These are phyloP conservation scores for Obelidium mucronatum DNA, from an alignment of 192 early-diverging fungal genomes.

Conservation along the genomic window DNA sequence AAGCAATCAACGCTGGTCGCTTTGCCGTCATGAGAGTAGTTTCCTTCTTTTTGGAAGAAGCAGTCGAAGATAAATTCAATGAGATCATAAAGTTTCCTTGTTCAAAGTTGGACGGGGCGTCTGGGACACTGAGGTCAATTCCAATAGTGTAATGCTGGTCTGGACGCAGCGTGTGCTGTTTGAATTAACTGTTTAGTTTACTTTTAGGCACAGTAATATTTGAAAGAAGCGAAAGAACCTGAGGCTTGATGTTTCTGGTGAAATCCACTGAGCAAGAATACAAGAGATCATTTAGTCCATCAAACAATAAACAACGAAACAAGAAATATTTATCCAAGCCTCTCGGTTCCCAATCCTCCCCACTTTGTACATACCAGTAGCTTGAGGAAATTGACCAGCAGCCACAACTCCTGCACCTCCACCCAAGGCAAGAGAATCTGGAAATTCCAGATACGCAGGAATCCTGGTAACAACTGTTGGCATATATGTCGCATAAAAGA, in stretches of 20 bases:
- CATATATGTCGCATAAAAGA: constrained; percentile 70
- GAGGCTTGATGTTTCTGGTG: too few relatives aligned
- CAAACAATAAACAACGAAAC: too few relatives aligned
- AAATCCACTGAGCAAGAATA: too few relatives aligned
- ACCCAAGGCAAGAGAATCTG: not conserved
- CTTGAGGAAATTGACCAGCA: constrained; percentile 20
- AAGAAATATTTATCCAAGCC: too few relatives aligned
- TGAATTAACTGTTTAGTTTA: too few relatives aligned
- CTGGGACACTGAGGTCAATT: constrained; percentile 65
- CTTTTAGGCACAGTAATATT: too few relatives aligned
- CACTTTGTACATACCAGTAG: constrained; percentile 2
- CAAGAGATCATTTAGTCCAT: too few relatives aligned
- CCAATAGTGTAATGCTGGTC: constrained; percentile 69
- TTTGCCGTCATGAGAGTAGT: constrained; percentile 20
- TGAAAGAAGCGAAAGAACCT: too few relatives aligned
- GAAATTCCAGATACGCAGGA: constrained; percentile 66
- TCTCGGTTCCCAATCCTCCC: too few relatives aligned
- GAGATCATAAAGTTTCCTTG: constrained; percentile 73
- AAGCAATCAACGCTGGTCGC: constrained; percentile 41
- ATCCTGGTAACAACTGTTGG: constrained; percentile 62
- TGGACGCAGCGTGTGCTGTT: constrained; percentile 33
- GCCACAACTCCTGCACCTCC: too few relatives aligned
- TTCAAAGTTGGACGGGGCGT: constrained; percentile 62
- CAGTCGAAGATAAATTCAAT: constrained; percentile 55
- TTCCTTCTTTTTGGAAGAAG: constrained; percentile 5